Percentiles rank a stretch among this genome's conserved stretches.
Evolutionary conservation across 495 filamentous ascomycete species (phyloP).

Genomic region (Daldinia decipiens): DNA sequence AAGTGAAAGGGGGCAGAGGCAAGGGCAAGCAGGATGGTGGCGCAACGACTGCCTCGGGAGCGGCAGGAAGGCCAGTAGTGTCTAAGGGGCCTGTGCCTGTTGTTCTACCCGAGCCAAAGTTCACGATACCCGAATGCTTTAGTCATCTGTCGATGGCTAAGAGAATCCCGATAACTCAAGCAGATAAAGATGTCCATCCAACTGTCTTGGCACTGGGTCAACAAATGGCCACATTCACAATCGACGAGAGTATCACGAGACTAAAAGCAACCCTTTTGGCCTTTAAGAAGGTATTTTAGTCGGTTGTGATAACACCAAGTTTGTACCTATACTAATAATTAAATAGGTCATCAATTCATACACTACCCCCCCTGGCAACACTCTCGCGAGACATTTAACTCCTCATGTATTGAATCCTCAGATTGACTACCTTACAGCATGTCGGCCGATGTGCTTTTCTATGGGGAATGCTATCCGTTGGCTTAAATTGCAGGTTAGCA

Average conservation of each 20-base stretch:
- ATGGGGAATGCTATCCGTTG: constrained; percentile 97
- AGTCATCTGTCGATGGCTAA: constrained; percentile 85
- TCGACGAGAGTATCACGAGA: constrained; percentile 90
- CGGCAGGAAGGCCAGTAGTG: constrained; percentile 46
- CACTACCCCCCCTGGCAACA: constrained; percentile 82
- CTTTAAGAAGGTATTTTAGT: constrained; percentile 78
- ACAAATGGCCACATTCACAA: constrained; percentile 87
- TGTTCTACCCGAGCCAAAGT: constrained; percentile 72
- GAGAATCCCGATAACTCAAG: constrained; percentile 76
- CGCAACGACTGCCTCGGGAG: constrained; percentile 45
- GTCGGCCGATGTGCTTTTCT: constrained; percentile 88
- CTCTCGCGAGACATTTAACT: constrained; percentile 88
- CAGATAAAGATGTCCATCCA: constrained; percentile 89
- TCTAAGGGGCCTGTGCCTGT: constrained; percentile 52
- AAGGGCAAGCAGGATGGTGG: constrained; percentile 62
- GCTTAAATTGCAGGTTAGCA: constrained; percentile 87
- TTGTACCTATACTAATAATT: constrained; percentile 7
- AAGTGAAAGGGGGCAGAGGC: constrained; percentile 54
- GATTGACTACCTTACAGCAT: constrained; percentile 92
- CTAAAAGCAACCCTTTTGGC: constrained; percentile 87
- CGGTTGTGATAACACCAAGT: background rate
- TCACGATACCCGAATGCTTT: constrained; percentile 75
- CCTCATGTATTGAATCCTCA: constrained; percentile 92
- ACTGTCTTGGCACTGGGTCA: constrained; percentile 85
- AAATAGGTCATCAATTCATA: constrained; percentile 88